Evolutionary conservation across 106 monocot species (phyloP), one percentile per base, ranked within the genome.

Genomic region (Phalaenopsis equestris): DNA sequence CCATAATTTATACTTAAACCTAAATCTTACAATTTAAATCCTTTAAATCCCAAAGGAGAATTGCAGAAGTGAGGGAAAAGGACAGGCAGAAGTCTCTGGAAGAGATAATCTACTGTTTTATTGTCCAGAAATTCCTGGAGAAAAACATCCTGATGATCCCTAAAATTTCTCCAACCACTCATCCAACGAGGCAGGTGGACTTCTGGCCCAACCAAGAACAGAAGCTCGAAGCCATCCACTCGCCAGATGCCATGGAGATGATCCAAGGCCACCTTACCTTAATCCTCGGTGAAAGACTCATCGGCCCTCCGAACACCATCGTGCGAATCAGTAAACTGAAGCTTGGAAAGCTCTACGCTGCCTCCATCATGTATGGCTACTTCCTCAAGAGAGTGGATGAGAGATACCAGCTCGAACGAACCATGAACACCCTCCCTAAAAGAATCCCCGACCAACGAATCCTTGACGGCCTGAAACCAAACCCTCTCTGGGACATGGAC

Each of bases 321-420:
- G 85, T 90, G 43, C 87, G 90, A 42, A 92, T 97, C 73, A 94
- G 94, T 85, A 97, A 94, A 79, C 78, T 97, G 52, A 97, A 94
- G 82, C 87, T 97, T 8, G 97, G 97, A 3, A 97, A 97, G 80
- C 90, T 97, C n/a, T 97, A 97, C 79, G 97, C 97, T 8, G 97
- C 97, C 42, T 97, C 97, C 11, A 92, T 97, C 76, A 97, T 97
- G 97, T 97, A 97, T 46, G 97, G 97, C 15, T 97, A 97, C 79
- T 97, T 97, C 82, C 94, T 97, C 67, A 94, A 92, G 82, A 81
- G 97, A 83, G 97, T 94, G 5, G 97, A 97, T 64, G 83, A 94
- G 72, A 82, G 97, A 38, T 97, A 82, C 83, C 97, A 97, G 73
- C 94, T 97, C 5, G 97, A 97, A 82, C 84, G 89, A 81, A 85